Evolutionary conservation across 2,329 filamentous ascomycete genomes (phyloP).

Genomic region (Boeremia exigua): DNA sequence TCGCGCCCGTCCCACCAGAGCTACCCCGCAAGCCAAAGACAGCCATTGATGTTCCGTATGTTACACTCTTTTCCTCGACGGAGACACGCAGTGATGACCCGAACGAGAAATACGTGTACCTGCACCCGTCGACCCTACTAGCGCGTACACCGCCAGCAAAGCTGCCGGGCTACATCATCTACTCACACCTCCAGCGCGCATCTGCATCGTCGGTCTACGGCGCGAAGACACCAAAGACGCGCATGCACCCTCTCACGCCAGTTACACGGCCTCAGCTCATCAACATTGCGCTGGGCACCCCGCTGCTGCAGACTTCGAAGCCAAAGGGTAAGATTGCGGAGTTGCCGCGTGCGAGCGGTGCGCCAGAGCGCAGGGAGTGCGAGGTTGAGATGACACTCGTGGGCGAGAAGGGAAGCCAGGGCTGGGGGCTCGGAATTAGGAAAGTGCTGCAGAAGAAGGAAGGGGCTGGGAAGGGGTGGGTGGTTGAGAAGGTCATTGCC

Average conservation of each 20-base stretch:
- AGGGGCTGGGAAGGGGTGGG: slow-evolving; percentile 71
- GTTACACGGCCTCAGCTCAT: slow-evolving; percentile 77
- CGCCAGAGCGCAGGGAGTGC: slow-evolving; percentile 69
- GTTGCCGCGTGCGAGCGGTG: slow-evolving; percentile 48
- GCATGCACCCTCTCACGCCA: slow-evolving; percentile 88
- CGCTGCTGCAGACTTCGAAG: slow-evolving; percentile 83
- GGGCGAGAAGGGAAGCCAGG: slow-evolving; percentile 70
- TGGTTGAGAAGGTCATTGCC: slow-evolving; percentile 63
- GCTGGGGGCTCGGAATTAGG: slow-evolving; percentile 85
- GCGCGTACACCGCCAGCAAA: slow-evolving; percentile 59
- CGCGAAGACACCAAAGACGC: slow-evolving; percentile 63
- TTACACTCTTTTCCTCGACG: slow-evolving; percentile 78
- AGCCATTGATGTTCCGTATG: slow-evolving; percentile 91
- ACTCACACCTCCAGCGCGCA: slow-evolving; percentile 80
- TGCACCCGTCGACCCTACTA: slow-evolving; percentile 85
- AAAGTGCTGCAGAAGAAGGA: slow-evolving; percentile 83
- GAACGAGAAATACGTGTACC: slow-evolving; percentile 74
- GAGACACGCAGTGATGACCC: slow-evolving; percentile 51
- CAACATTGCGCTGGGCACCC: slow-evolving; percentile 81
- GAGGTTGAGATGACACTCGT: slow-evolving; percentile 82
- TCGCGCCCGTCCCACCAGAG: slow-evolving; percentile 69
- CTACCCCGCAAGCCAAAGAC: slow-evolving; percentile 70
- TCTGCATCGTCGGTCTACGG: slow-evolving; percentile 54
- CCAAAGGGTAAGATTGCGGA: slow-evolving; percentile 80
- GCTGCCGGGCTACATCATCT: slow-evolving; percentile 86